Conservation (phyloP, 1,139 yeast genomes). For the Protomyces inouyei region DNA sequence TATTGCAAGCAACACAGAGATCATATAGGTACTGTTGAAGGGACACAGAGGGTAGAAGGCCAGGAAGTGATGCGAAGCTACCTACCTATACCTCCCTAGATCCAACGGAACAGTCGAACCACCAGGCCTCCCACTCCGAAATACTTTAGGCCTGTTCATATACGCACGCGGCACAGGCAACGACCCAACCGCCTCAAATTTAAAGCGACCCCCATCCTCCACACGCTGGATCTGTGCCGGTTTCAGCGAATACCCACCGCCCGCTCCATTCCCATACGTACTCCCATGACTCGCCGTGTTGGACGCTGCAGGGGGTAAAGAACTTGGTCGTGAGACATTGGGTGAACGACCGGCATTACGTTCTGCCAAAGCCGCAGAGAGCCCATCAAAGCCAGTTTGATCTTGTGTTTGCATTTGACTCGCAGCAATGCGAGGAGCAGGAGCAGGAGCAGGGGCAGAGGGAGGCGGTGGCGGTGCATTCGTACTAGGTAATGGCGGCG, state of each 20-base stretch:
- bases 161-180: slow-evolving; percentile 81
- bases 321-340: slow-evolving; percentile 33
- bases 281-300: slow-evolving; percentile 30
- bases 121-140: slow-evolving; percentile 75
- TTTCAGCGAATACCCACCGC: slow-evolving; percentile 28
- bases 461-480: background rate
- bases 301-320: background rate
- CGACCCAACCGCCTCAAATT: slow-evolving; percentile 60
- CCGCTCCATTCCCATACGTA: slow-evolving; percentile 29
- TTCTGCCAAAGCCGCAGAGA: slow-evolving; percentile 1
- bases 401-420: background rate
- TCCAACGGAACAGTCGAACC: slow-evolving; percentile 90
- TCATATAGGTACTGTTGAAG: background rate
- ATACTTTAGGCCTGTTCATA: slow-evolving; percentile 63
- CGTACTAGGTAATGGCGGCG: slow-evolving; percentile 30
- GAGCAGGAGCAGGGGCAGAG: background rate
- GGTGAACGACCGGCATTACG: slow-evolving; percentile 5
- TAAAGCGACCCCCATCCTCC: slow-evolving; percentile 65
- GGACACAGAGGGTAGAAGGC: background rate
- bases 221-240: slow-evolving; percentile 40
- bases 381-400: background rate
- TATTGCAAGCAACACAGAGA: background rate
- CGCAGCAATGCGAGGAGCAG: background rate
- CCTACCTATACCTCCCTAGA: slow-evolving; percentile 44
- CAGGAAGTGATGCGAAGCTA: background rate